phyloP scores from a whole-genome alignment of 768 basidiomycete species.

The Candolleomyces aberdarensis region DNA sequence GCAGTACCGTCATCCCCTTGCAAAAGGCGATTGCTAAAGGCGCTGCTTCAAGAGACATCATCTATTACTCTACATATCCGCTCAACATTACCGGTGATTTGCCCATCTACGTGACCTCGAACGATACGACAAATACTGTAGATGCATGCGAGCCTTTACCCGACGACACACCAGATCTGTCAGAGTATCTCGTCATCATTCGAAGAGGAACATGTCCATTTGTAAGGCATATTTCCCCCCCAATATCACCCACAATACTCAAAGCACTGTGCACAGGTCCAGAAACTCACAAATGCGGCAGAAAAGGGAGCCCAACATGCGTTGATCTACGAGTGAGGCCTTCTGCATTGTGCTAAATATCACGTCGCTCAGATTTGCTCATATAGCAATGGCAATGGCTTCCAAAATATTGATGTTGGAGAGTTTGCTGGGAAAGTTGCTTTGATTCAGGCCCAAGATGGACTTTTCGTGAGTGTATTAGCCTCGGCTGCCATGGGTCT shows the following conservation, averaged over 20 bases:
- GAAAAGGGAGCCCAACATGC: slow-evolving; percentile 47
- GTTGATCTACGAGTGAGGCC: slow-evolving; percentile 53
- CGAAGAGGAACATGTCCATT: slow-evolving; percentile 58
- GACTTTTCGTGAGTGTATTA: slow-evolving; percentile 43
- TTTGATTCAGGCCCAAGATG: slow-evolving; percentile 54
- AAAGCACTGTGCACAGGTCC: slow-evolving; percentile 23
- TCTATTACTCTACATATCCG: slow-evolving; percentile 49
- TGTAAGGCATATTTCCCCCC: slow-evolving; percentile 25
- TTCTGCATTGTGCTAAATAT: neutral
- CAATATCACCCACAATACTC: neutral
- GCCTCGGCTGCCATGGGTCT: neutral
- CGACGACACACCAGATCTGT: slow-evolving; percentile 49
- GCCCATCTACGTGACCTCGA: slow-evolving; percentile 56
- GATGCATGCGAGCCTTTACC: slow-evolving; percentile 60
- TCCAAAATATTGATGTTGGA: slow-evolving; percentile 39
- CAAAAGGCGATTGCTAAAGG: slow-evolving; percentile 49
- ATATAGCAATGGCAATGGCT: slow-evolving; percentile 46
- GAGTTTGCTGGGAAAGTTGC: slow-evolving; percentile 38
- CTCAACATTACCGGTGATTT: slow-evolving; percentile 41
- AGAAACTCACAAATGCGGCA: slow-evolving; percentile 49
- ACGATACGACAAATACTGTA: slow-evolving; percentile 45
- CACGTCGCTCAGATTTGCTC: neutral
- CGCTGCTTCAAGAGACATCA: slow-evolving; percentile 32
- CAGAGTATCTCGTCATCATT: slow-evolving; percentile 49
- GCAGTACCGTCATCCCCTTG: slow-evolving; percentile 41